These are phyloP conservation scores for Chrysanthemum makinoi DNA, from an alignment of 129 eudicot species.

Conservation along the genomic window DNA sequence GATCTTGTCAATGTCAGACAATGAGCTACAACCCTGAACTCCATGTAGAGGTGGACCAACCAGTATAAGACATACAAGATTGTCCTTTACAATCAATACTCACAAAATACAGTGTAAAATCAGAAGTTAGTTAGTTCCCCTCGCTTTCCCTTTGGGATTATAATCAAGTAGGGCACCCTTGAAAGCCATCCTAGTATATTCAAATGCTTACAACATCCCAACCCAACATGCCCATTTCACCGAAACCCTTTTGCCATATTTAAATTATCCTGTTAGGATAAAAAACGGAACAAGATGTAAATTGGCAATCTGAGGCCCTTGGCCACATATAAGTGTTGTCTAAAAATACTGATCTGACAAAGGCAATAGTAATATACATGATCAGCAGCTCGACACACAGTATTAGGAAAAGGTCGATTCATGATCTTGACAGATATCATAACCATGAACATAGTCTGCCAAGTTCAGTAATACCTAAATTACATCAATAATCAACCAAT, in stretches of 20 bases:
- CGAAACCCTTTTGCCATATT: not conserved
- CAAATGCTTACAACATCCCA: not conserved
- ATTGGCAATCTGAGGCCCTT: not conserved
- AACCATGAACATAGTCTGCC: not conserved
- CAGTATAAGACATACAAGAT: too few relatives aligned
- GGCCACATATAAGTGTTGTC: not conserved
- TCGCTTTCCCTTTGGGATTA: too few relatives aligned
- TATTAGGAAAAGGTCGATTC: not conserved
- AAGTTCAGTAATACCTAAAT: not conserved
- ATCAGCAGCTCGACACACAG: too few relatives aligned
- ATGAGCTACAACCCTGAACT: too few relatives aligned
- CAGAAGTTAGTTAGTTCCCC: too few relatives aligned
- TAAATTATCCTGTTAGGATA: not conserved
- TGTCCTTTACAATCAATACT: too few relatives aligned
- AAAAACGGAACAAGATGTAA: not conserved
- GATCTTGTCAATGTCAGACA: too few relatives aligned
- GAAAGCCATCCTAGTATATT: too few relatives aligned
- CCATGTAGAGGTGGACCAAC: too few relatives aligned
- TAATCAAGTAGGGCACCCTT: too few relatives aligned
- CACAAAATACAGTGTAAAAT: too few relatives aligned
- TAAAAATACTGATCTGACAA: not conserved
- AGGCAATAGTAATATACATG: too few relatives aligned
- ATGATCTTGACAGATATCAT: not conserved
- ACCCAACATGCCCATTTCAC: not conserved
- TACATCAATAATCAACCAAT: not conserved